Percentiles rank a stretch among this genome's conserved stretches.
Conservation (phyloP, 371 early-diverging fungal species). For the Zopfochytrium polystomum region DNA sequence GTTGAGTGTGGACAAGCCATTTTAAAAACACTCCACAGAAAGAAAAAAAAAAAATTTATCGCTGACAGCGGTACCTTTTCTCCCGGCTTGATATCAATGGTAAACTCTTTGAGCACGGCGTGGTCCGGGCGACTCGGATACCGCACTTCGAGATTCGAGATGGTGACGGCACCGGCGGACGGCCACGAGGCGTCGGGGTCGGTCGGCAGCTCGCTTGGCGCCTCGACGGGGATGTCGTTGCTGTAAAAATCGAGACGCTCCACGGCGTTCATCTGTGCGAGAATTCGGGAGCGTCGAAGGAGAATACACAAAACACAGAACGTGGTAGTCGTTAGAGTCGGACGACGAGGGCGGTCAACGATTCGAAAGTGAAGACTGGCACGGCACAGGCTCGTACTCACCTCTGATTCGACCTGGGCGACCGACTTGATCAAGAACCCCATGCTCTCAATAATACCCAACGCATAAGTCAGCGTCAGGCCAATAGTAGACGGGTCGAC, state of each 20-base stretch:
- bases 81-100: constrained; percentile 16
- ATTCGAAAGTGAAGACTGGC: constrained; percentile 21
- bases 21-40: constrained; percentile 74
- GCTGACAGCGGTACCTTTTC: constrained; percentile 77
- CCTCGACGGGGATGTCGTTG: constrained; percentile 21
- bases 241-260: constrained; percentile 29
- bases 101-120: constrained; percentile 20
- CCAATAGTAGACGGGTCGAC: constrained; percentile 12
- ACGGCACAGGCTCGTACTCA: not conserved
- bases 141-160: too few relatives aligned
- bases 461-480: constrained; percentile 8
- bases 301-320: too few relatives aligned
- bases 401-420: constrained; percentile 10
- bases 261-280: constrained; percentile 35
- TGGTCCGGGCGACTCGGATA: constrained; percentile 29
- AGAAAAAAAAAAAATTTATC: constrained; percentile 78
- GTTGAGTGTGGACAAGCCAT: too few relatives aligned
- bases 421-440: constrained; percentile 11
- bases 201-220: constrained; percentile 23
- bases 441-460: constrained; percentile 6
- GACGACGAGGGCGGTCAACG: too few relatives aligned
- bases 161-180: constrained; percentile 14
- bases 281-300: too few relatives aligned
- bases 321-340: too few relatives aligned
- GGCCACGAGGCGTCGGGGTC: constrained; percentile 40